These are phyloP conservation scores for Ploettnerulaceae sp. DNA, from an alignment of 2,329 filamentous ascomycete genomes.

Conservation along the genomic window DNA sequence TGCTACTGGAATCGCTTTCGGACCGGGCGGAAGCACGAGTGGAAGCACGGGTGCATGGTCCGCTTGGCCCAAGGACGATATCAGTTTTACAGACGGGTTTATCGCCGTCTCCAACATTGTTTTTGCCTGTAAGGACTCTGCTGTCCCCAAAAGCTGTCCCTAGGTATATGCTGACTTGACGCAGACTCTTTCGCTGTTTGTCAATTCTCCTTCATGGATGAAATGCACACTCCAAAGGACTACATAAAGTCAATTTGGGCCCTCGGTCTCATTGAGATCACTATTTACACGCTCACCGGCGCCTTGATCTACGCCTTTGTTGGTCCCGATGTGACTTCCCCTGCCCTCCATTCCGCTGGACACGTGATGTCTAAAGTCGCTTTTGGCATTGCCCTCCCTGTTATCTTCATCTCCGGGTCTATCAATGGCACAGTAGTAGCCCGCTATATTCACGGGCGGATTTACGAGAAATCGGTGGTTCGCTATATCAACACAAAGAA, in stretches of 20 bases:
- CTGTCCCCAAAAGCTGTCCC: too few relatives aligned
- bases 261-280: conserved; percentile 47
- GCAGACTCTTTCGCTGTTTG: conserved; percentile 32
- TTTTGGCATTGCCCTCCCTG: conserved; percentile 56
- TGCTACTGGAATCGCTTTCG: conserved; percentile 41
- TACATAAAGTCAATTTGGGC: conserved; percentile 39
- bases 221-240: conserved; percentile 35
- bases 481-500: conserved; percentile 25
- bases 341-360: conserved; percentile 53
- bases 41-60: too few relatives aligned
- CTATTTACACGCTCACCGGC: conserved; percentile 53
- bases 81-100: conserved; percentile 43
- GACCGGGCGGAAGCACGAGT: background rate
- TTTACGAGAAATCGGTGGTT: conserved; percentile 24
- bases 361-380: conserved; percentile 49
- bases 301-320: conserved; percentile 57
- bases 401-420: conserved; percentile 58
- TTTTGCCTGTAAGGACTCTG: conserved; percentile 44
- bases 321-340: conserved; percentile 49
- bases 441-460: conserved; percentile 28
- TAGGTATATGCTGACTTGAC: background rate
- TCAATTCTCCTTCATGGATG: conserved; percentile 31
- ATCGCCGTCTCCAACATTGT: conserved; percentile 53
- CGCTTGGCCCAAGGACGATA: conserved; percentile 29
- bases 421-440: conserved; percentile 52